phyloP scores from a whole-genome alignment of 257 asterid species.

The Solanum gracilifrons region DNA sequence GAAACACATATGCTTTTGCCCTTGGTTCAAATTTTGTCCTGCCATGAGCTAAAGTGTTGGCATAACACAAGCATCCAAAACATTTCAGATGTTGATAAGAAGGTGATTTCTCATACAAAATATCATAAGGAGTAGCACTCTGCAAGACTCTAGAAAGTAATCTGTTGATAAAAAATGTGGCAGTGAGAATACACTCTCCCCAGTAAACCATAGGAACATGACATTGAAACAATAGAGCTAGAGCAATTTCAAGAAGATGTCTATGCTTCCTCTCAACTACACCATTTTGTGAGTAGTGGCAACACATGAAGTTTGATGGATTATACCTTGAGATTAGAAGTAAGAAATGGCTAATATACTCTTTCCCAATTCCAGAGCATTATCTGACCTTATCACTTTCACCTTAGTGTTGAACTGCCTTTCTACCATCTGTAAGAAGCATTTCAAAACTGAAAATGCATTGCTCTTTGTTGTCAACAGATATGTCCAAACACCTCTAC shows the following conservation, averaged over 20 bases:
- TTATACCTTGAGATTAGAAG: background rate
- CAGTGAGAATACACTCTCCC: too few relatives aligned
- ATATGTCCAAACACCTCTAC: background rate
- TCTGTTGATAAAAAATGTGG: too few relatives aligned
- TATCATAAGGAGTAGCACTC: background rate
- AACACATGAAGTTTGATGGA: too few relatives aligned
- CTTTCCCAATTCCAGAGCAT: background rate
- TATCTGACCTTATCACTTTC: too few relatives aligned
- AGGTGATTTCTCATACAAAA: background rate
- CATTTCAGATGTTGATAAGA: background rate
- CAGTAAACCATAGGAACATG: too few relatives aligned
- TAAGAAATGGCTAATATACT: background rate
- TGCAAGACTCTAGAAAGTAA: background rate
- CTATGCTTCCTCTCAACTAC: too few relatives aligned
- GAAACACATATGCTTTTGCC: too few relatives aligned
- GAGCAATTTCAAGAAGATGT: too few relatives aligned
- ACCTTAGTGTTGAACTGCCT: too few relatives aligned
- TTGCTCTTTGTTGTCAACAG: background rate
- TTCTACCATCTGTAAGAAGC: background rate
- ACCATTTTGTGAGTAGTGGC: too few relatives aligned
- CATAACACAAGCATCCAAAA: background rate
- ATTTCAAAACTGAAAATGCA: background rate
- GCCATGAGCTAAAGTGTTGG: background rate
- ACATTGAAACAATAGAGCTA: too few relatives aligned
- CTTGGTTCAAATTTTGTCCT: too few relatives aligned